These are phyloP conservation scores for Esteya vermicola DNA, from an alignment of 2,329 filamentous ascomycete genomes.

Conservation along the genomic window DNA sequence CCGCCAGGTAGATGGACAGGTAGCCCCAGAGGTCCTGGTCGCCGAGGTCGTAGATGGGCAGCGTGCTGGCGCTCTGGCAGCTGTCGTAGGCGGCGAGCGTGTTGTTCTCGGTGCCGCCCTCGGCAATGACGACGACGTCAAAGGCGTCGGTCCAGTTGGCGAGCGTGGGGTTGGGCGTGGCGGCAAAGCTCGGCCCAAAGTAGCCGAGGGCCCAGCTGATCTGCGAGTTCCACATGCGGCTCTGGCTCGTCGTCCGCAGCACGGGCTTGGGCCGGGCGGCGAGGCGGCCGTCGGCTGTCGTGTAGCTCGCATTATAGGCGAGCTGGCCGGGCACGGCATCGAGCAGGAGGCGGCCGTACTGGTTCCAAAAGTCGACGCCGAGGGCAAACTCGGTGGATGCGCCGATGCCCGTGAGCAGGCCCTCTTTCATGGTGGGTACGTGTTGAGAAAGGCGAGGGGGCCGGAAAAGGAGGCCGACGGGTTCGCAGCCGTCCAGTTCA, in stretches of 20 bases:
- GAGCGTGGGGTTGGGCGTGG: constrained; percentile 21
- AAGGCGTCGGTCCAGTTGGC: constrained; percentile 25
- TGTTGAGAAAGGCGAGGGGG: constrained; percentile 36
- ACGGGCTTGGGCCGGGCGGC: constrained; percentile 32
- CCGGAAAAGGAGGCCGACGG: constrained; percentile 21
- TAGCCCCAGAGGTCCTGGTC: constrained; percentile 28
- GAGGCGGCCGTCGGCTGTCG: too few species aligned
- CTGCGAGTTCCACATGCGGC: constrained; percentile 38
- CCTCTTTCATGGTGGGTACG: constrained; percentile 28
- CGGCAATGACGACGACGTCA: constrained; percentile 34
- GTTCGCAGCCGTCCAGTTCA: constrained; percentile 25
- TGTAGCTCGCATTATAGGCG: constrained; percentile 28
- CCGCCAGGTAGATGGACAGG: constrained; percentile 27
- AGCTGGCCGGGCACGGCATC: constrained; percentile 31
- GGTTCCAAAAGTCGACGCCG: constrained; percentile 37
- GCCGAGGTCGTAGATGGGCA: constrained; percentile 21
- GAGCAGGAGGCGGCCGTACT: constrained; percentile 38
- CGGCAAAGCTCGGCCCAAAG: constrained; percentile 31
- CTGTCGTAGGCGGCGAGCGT: constrained; percentile 36
- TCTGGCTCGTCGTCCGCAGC: constrained; percentile 38
- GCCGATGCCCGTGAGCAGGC: constrained; percentile 31
- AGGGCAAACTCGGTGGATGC: constrained; percentile 33
- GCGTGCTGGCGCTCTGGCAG: constrained; percentile 27
- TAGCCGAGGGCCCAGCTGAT: constrained; percentile 38
- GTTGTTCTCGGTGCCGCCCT: constrained; percentile 35